Evolutionary conservation across 2,329 filamentous ascomycete genomes (phyloP).

Genomic region (Pyricularia sp.): DNA sequence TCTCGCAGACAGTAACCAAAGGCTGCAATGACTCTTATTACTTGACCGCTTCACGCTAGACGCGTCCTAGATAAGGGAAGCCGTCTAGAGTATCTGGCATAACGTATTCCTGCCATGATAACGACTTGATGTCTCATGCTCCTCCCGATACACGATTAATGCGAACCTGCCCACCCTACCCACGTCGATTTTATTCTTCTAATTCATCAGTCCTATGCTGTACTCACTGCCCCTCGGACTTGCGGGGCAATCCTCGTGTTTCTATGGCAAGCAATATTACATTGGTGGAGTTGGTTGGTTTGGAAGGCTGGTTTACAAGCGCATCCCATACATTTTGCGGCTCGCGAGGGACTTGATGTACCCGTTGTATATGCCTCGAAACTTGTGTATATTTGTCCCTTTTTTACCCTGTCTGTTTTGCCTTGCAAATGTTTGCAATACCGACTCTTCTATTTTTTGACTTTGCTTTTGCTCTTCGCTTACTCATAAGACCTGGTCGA

Average conservation of each 20-base stretch:
- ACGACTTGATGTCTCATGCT: background rate
- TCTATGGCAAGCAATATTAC: background rate
- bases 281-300: background rate
- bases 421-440: background rate
- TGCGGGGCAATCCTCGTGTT: background rate
- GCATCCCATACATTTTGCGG: background rate
- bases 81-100: background rate
- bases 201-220: background rate
- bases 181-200: background rate
- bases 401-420: background rate
- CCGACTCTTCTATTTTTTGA: background rate
- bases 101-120: background rate
- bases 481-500: background rate
- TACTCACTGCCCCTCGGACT: background rate
- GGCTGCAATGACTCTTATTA: background rate
- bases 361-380: background rate
- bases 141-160: background rate
- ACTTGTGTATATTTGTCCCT: background rate
- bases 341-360: background rate
- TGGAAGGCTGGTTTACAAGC: background rate
- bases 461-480: background rate
- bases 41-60: background rate
- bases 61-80: background rate
- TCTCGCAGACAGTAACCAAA: constrained; percentile 7
- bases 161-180: background rate